Conservation (phyloP, 305 asterid species). For the Nicotiana rustica region DNA sequence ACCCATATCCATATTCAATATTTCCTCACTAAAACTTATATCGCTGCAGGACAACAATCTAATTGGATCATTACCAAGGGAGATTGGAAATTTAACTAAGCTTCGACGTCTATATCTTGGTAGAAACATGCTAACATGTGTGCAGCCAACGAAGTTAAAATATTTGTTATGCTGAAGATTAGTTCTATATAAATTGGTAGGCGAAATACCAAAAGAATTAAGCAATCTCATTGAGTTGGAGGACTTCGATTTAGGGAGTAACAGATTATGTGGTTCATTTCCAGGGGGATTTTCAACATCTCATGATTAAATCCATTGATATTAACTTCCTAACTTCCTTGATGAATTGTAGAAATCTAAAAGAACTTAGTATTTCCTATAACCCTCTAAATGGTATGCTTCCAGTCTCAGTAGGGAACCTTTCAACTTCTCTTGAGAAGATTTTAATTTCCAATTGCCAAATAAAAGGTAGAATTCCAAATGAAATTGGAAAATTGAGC, state of each 20-base stretch:
- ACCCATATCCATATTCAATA: slow-evolving; percentile 38
- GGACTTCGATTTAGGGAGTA: slow-evolving; percentile 32
- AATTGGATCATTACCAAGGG: slow-evolving; percentile 1
- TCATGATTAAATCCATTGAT: slow-evolving; percentile 26
- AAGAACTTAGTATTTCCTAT: background rate
- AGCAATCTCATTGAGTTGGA: slow-evolving; percentile 32
- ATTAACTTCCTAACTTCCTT: slow-evolving; percentile 44
- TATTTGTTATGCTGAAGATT: background rate
- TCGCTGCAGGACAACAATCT: background rate
- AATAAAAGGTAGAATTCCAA: slow-evolving; percentile 48
- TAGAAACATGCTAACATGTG: slow-evolving; percentile 34
- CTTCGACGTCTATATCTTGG: background rate
- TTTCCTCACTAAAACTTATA: slow-evolving; percentile 37
- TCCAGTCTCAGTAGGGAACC: slow-evolving; percentile 52
- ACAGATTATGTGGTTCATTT: slow-evolving; percentile 41
- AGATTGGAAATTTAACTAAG: slow-evolving; percentile 25
- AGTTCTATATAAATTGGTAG: slow-evolving; percentile 36
- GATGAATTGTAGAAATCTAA: slow-evolving; percentile 43
- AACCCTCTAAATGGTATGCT: slow-evolving; percentile 49
- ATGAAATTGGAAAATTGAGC: slow-evolving; percentile 49
- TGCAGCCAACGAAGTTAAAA: background rate
- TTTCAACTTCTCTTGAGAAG: slow-evolving; percentile 40
- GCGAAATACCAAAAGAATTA: slow-evolving; percentile 40
- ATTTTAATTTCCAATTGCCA: slow-evolving; percentile 28
- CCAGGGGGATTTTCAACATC: slow-evolving; percentile 47